Percentiles rank a stretch among this genome's conserved stretches.
Evolutionary conservation across 2,329 filamentous ascomycete species (phyloP).

Genomic region (Sarocladium brachiariae): DNA sequence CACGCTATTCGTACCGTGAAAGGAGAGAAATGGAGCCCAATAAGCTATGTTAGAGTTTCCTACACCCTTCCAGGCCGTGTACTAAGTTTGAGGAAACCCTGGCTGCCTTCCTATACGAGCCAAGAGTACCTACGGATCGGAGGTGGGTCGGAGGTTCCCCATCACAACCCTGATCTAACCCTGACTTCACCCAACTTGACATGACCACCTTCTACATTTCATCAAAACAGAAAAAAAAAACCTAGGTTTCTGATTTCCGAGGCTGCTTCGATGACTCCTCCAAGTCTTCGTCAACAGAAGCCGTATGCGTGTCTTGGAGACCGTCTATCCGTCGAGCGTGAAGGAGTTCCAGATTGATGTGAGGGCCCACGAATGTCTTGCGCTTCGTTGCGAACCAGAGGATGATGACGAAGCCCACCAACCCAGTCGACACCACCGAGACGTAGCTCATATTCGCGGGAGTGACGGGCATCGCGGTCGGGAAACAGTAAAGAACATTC

Average conservation of each 20-base stretch:
- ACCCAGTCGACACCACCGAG: conserved; percentile 14
- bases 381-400: conserved; percentile 18
- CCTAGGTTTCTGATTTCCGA: too few relatives aligned
- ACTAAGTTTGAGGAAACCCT: too few relatives aligned
- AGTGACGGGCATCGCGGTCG: conserved; percentile 15
- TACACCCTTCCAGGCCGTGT: too few relatives aligned
- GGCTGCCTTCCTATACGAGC: too few relatives aligned
- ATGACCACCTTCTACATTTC: too few relatives aligned
- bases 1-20: not conserved
- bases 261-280: not conserved
- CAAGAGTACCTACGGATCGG: too few relatives aligned
- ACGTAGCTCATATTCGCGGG: conserved; percentile 19
- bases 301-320: not conserved
- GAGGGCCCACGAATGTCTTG: conserved; percentile 14
- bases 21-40: too few relatives aligned
- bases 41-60: not conserved
- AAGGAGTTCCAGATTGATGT: conserved; percentile 14
- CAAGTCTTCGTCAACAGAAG: not conserved
- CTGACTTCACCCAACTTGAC: too few relatives aligned
- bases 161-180: too few relatives aligned
- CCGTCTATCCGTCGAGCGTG: conserved; percentile 1
- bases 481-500: conserved; percentile 17
- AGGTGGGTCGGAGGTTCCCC: too few relatives aligned
- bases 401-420: conserved; percentile 14
- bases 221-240: too few relatives aligned